These are phyloP conservation scores for Fusarium succisae DNA, from an alignment of 2,329 filamentous ascomycete species.

Conservation along the genomic window DNA sequence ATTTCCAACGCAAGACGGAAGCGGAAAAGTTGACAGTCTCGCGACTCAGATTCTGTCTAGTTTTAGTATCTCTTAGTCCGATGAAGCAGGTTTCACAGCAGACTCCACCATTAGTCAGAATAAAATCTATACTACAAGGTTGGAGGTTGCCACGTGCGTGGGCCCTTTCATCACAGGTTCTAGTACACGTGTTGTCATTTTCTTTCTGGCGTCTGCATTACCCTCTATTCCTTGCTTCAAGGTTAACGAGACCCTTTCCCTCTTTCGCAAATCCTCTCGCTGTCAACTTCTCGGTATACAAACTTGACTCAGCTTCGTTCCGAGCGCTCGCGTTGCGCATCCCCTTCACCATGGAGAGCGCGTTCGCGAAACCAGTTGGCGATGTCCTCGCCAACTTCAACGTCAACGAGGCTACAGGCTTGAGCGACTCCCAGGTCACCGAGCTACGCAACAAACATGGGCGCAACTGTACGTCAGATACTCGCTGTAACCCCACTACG, in stretches of 20 bases:
- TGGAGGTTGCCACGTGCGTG: slow-evolving; percentile 47
- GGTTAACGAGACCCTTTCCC: slow-evolving; percentile 2
- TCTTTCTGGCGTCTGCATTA: slow-evolving; percentile 14
- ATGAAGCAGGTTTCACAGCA: not conserved
- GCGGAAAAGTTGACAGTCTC: slow-evolving; percentile 10
- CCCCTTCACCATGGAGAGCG: slow-evolving; percentile 65
- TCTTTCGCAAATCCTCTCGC: slow-evolving; percentile 21
- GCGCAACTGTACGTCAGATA: slow-evolving; percentile 66
- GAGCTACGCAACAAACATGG: slow-evolving; percentile 67
- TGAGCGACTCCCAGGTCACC: slow-evolving; percentile 67
- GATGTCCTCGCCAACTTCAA: slow-evolving; percentile 68
- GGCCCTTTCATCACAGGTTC: slow-evolving; percentile 36
- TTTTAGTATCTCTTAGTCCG: not conserved
- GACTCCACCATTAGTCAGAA: not conserved
- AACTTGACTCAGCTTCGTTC: slow-evolving; percentile 14
- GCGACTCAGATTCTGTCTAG: slow-evolving; percentile 8
- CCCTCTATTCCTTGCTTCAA: slow-evolving; percentile 10
- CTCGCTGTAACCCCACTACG: slow-evolving; percentile 15
- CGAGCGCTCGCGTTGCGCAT: slow-evolving; percentile 35
- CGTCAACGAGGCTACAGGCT: slow-evolving; percentile 64
- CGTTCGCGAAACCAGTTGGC: slow-evolving; percentile 66
- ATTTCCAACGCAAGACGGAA: slow-evolving; percentile 1
- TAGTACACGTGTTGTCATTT: not conserved
- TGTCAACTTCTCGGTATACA: slow-evolving; percentile 11
- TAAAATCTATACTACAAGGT: slow-evolving; percentile 15